Conservation (phyloP, 202 grass and related monocot species). For the Setaria viridis region DNA sequence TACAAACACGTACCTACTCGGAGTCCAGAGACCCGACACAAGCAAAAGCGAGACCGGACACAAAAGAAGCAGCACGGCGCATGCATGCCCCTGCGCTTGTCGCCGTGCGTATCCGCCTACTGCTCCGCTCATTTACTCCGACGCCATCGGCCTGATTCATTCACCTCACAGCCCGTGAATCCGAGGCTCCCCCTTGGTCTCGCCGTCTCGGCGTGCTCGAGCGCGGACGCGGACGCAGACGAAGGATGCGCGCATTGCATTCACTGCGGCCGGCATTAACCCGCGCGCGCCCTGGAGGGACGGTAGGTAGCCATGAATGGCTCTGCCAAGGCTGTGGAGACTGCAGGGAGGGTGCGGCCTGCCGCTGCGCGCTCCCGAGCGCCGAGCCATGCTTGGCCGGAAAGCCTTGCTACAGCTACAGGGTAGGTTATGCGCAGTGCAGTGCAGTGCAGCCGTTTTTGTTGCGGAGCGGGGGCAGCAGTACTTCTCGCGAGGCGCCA, state of each 20-base stretch:
- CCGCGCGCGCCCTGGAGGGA: background rate
- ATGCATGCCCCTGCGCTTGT: background rate
- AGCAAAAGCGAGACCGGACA: background rate
- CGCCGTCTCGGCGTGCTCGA: background rate
- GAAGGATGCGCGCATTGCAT: background rate
- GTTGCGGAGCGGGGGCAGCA: background rate
- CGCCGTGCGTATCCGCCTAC: too few relatives aligned
- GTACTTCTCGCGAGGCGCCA: background rate
- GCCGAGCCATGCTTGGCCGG: background rate
- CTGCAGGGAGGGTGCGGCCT: background rate
- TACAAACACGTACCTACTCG: constrained; percentile 22
- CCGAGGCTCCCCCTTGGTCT: background rate
- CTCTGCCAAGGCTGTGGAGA: background rate
- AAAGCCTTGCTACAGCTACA: background rate
- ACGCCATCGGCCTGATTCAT: too few relatives aligned
- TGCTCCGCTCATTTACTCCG: background rate
- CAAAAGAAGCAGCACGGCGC: background rate
- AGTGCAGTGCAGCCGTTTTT: background rate
- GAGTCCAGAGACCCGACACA: background rate
- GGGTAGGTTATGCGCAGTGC: too few relatives aligned
- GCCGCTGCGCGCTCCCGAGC: background rate
- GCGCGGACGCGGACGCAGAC: background rate
- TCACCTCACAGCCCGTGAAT: background rate
- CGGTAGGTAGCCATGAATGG: constrained; percentile 28
- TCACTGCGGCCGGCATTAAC: constrained; percentile 26